A percentile compares a stretch with the other conserved stretches of the same genome.
Conservation (phyloP, 768 basidiomycete species). For the Saitozyma sp. region DNA sequence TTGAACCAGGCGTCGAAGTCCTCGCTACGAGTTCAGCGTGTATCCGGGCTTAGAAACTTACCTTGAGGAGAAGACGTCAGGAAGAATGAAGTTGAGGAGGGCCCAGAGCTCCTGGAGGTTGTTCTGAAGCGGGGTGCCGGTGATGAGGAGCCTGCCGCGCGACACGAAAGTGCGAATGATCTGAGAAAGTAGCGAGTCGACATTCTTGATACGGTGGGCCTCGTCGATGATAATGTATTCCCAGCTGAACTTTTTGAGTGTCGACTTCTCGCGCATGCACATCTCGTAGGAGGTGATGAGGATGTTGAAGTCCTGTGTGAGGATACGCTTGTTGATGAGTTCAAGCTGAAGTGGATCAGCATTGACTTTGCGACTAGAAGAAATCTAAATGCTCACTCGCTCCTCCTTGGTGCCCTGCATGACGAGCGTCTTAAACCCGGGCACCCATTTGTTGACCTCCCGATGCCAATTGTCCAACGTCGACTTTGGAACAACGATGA, state of each 20-base stretch:
- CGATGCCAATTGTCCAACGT: constrained; percentile 96
- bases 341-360: constrained; percentile 57
- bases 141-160: constrained; percentile 87
- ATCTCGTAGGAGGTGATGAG: constrained; percentile 97
- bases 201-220: constrained; percentile 98
- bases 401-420: constrained; percentile 89
- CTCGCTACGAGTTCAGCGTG: constrained; percentile 54
- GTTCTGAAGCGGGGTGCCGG: constrained; percentile 95
- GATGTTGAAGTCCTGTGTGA: constrained; percentile 87
- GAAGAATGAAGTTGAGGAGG: constrained; percentile 91
- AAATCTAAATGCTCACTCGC: constrained; percentile 56
- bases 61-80: constrained; percentile 78
- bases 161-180: constrained; percentile 89
- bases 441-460: constrained; percentile 88
- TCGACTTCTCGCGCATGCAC: constrained; percentile 89
- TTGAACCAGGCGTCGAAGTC: constrained; percentile 94
- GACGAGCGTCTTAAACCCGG: constrained; percentile 76
- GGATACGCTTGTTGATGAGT: constrained; percentile 72
- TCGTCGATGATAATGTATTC: constrained; percentile 99
- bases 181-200: constrained; percentile 90
- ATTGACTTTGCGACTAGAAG: not conserved
- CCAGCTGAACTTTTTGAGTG: constrained; percentile 90
- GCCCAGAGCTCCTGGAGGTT: constrained; percentile 97
- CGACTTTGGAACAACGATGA: constrained; percentile 97
- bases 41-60: constrained; percentile 6